These are phyloP conservation scores for Eruca vesicaria DNA, from an alignment of 441 rosid genomes.

Conservation along the genomic window DNA sequence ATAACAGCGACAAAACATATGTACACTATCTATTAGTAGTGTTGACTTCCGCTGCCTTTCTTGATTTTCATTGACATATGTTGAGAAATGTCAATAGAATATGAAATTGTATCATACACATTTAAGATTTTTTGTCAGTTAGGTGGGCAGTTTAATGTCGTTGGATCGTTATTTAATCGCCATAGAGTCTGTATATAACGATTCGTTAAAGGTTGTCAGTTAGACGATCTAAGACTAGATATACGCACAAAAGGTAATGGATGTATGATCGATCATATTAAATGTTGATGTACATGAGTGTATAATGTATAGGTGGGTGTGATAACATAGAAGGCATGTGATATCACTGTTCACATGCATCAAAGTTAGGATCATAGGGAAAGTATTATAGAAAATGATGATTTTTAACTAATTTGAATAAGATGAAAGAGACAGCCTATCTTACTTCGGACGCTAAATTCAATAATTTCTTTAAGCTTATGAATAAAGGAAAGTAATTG, in stretches of 20 bases:
- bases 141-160: slow-evolving; percentile 18
- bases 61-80: slow-evolving; percentile 21
- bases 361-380: slow-evolving; percentile 31
- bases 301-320: slow-evolving; percentile 23
- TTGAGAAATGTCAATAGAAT: slow-evolving; percentile 13
- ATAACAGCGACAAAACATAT: slow-evolving; percentile 22
- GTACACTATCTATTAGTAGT: slow-evolving; percentile 13
- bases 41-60: slow-evolving; percentile 26
- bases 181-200: background rate
- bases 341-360: slow-evolving; percentile 33
- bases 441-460: slow-evolving; percentile 33
- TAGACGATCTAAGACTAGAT: slow-evolving; percentile 7
- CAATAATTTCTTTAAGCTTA: slow-evolving; percentile 36
- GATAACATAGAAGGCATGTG: slow-evolving; percentile 32
- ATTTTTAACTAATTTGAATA: slow-evolving; percentile 15
- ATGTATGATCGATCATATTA: slow-evolving; percentile 18
- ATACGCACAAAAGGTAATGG: slow-evolving; percentile 28
- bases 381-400: slow-evolving; percentile 18
- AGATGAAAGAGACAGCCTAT: slow-evolving; percentile 31
- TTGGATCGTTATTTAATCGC: slow-evolving; percentile 1
- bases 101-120: background rate
- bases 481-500: slow-evolving; percentile 34
- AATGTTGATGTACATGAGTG: slow-evolving; percentile 10
- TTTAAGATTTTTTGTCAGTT: slow-evolving; percentile 23
- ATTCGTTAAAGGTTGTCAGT: slow-evolving; percentile 11